Evolutionary conservation across 1,284 basidiomycete genomes (phyloP).

Genomic region (Malassezia vespertilionis): DNA sequence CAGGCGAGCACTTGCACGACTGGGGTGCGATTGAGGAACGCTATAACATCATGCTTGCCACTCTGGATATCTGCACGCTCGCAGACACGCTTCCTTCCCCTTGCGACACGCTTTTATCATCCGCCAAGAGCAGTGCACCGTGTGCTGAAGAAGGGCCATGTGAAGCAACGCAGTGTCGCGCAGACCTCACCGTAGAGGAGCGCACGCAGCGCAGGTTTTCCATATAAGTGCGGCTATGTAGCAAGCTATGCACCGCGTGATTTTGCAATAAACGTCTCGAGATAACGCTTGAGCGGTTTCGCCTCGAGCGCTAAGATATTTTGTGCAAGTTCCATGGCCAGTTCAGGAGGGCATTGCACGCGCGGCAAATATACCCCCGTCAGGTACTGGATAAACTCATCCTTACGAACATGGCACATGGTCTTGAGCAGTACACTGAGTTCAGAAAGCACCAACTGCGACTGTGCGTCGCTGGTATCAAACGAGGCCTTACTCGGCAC

Average conservation of each 20-base stretch:
- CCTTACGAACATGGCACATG: slow-evolving; percentile 64
- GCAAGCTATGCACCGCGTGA: slow-evolving; percentile 17
- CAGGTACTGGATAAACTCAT: slow-evolving; percentile 75
- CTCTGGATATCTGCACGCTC: too few species aligned
- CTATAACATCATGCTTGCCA: too few species aligned
- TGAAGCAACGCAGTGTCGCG: too few species aligned
- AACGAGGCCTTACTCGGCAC: slow-evolving; percentile 69
- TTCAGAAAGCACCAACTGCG: slow-evolving; percentile 26
- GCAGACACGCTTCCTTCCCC: too few species aligned
- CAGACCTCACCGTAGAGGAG: background rate
- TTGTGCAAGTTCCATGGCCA: slow-evolving; percentile 60
- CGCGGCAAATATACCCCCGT: slow-evolving; percentile 70
- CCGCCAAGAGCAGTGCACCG: too few species aligned
- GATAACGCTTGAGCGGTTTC: slow-evolving; percentile 58
- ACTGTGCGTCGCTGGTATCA: slow-evolving; percentile 75
- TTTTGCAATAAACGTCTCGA: slow-evolving; percentile 28
- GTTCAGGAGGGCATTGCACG: slow-evolving; percentile 70
- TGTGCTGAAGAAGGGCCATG: too few species aligned
- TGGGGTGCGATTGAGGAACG: too few species aligned
- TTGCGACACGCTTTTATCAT: too few species aligned
- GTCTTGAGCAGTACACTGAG: slow-evolving; percentile 59
- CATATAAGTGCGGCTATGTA: background rate
- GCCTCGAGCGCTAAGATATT: slow-evolving; percentile 52
- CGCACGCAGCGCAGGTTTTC: too few species aligned
- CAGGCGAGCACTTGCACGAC: background rate